These are phyloP conservation scores for Cryptomeria japonica DNA, from an alignment of 75 land plant species.

Conservation along the genomic window DNA sequence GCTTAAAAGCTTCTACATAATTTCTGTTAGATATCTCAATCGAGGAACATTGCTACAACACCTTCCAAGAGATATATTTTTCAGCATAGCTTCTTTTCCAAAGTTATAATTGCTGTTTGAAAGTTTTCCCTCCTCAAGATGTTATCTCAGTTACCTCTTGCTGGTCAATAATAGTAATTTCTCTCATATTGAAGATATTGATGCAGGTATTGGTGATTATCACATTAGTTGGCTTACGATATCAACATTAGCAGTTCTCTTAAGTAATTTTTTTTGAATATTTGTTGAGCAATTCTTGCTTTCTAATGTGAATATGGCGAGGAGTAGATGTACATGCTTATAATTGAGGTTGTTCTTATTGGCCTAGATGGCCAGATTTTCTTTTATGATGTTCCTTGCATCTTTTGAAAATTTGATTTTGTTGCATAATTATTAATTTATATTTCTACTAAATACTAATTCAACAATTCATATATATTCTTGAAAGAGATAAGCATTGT, in stretches of 20 bases:
- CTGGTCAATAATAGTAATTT: neutral
- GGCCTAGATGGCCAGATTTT: neutral
- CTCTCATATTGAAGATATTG: neutral
- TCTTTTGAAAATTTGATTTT: neutral
- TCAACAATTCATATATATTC: neutral
- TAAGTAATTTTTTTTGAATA: neutral
- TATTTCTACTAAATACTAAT: neutral
- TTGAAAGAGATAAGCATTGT: neutral
- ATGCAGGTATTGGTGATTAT: neutral
- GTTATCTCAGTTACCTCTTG: neutral
- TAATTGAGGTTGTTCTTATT: neutral
- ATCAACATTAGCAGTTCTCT: neutral
- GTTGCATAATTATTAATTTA: neutral
- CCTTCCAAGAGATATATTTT: neutral
- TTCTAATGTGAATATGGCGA: neutral
- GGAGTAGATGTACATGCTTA: neutral
- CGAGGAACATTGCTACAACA: neutral
- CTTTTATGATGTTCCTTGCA: neutral
- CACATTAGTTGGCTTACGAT: neutral
- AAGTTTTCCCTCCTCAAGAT: neutral
- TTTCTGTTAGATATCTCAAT: neutral
- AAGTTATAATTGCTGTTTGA: neutral
- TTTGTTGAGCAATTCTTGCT: neutral
- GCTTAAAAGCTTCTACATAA: neutral
- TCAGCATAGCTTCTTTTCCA: neutral